Evolutionary conservation across 495 filamentous ascomycete genomes (phyloP), one percentile per base, ranked within the genome.

Genomic region (Trichoderma erinaceum): DNA sequence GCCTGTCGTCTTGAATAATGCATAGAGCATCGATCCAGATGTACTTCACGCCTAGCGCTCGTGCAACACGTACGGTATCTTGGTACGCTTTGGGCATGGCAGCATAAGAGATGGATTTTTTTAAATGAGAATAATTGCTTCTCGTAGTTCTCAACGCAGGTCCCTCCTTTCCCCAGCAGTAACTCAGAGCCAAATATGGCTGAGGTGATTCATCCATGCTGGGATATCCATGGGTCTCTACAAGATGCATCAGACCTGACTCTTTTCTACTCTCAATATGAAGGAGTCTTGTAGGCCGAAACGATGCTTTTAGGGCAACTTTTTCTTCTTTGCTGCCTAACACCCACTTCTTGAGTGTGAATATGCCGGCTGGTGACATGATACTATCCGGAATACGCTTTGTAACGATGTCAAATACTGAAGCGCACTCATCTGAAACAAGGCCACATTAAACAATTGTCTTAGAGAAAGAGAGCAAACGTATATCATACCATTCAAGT

Each of bases 11-110:
- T 66, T 78, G 75, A 65, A 77, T 69, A 16, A 79, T 78, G 65
- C 77, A 79, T 8, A 79, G 66, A 41, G 71, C 70, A 63, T 79
- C 77, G 21, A 78, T 76, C 75, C 77, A 79, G 23, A 79, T 46
- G 66, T 77, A 79, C 46, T 68, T 68, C 35, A 78, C 41, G 11
- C 69, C 68, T 1, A 75, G 13, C 10, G 25, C 56, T 32, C 25
- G 48, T 32, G 56, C 56, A 63, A 43, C 64, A 61, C 23, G 56
- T 7, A 71, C 41, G 11, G 68, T 66, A 23, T 71, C 70, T 41
- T 65, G 69, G 21, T 70, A 71, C 8, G 66, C 68, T 41, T 68
- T 67, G 11, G 69, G 27, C 8, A 61, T 29, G 25, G 56, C 10
- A 4, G 3, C 7, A 18, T 29, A 16, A 32, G 27, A 32, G 13